Base-by-base conservation (phyloP, 257 asterid species). In the Marsdenia floribunda region DNA sequence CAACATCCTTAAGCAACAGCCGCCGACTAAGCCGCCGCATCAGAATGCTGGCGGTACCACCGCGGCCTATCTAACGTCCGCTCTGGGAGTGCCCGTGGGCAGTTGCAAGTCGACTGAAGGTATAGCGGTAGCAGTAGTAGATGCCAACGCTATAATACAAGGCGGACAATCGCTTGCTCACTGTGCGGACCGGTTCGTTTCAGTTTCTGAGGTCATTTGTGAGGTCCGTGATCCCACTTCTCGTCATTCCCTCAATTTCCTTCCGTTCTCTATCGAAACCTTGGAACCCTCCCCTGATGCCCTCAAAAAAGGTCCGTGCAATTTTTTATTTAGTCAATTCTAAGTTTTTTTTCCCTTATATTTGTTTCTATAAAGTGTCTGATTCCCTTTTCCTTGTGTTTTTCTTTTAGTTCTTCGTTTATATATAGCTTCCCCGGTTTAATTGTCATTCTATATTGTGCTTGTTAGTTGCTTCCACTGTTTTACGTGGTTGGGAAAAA, bases 201-300 rank as follows among this genome's bases (percentile, higher is more conserved):
- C 99, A 0, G 90, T 92, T 35, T 79, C 93, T 22, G 98, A 95
- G 61, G 98, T 95, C 70, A 77, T 95, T 59, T 47, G 64, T 60
- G 99, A 92, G 81, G 85, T 95, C 68, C 93, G 99, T 65, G 99
- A 92, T 76, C 92, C 96, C 0, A 74, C 88, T 70, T 95, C 98
- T 11, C 93, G 98, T n/a, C 98, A 88, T 78, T 81, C 94, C 67
- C 96, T 95, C 80, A 85, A 84, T 72, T 82, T 92, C 72, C 83
- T 95, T 60, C 99, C 99, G 5, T 92, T 95, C 77, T 76, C 87
- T 21, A 86, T 92, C 16, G 97, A 92, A 64, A 88, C 90, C 9
- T 78, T 88, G 78, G 97, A 92, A 67, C 98, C 99, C 0, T 82
- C 93, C 5, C 91, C 96, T 59, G 94, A 90, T 40, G 76, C 96